Evolutionary conservation across 2,329 filamentous ascomycete genomes (phyloP), one percentile per base, ranked within the genome.

Genomic region (Alternaria novae-zelandiae): DNA sequence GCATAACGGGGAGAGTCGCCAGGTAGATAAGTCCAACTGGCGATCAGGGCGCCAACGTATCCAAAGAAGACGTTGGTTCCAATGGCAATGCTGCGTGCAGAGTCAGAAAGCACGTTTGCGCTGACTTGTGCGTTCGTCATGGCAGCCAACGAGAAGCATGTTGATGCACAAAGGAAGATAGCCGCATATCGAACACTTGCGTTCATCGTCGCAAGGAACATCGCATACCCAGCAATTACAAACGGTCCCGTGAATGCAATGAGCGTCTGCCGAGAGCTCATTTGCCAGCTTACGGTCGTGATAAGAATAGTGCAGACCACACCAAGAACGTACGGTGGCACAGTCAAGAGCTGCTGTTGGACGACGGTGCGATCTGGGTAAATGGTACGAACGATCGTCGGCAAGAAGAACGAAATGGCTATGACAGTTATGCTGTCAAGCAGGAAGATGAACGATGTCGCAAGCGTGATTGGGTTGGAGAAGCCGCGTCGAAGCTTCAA

Each of bases 21-120:
- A 0, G 85, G 84, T 8, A 91, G 70, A 76, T 88, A 90, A 1
- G 83, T 84, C 88, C 88, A 91, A 0, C 87, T 89, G 2, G 86
- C 84, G 59, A 90, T 83, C 32, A 91, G 76, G 0, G 89, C 90
- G 3, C 90, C 90, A 17, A 91, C 74, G 58, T 91, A 91, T 30
- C 89, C 90, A 25, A 90, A 80, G 88, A 91, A 91, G 70, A 91
- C 54, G 32, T 68, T 69, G 20, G 65, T 66, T 7, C 66, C 65
- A n/a, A 70, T 67, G 1, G 67, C 66, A 57, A 66, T 30, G 41
- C 60, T 36, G 6, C 89, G 84, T 0, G 89, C 87, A 0, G 89
- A 90, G 68, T 92, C 90, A 6, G 86, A 87, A 7, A 91, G 84
- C 0, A 91, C 88, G 66, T 91, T 91, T n/a, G 89, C 89, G 0